A percentile compares a stretch with the other conserved stretches of the same genome.
Conservation (phyloP, 2,329 filamentous ascomycete species). For the Knufia fluminis region DNA sequence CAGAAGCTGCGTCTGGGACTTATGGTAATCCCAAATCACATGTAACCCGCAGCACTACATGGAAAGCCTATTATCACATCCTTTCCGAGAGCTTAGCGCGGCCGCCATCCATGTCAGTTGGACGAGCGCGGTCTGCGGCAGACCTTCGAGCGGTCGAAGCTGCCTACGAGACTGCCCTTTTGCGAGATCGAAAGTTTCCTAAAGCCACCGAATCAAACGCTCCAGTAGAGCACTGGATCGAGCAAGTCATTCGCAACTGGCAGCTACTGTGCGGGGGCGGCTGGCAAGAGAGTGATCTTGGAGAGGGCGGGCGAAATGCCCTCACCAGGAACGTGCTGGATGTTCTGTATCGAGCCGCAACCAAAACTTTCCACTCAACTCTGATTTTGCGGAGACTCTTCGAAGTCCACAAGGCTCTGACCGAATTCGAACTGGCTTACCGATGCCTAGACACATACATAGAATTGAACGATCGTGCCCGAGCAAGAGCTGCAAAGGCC, state of each 20-base stretch:
- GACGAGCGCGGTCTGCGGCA: conserved; percentile 55
- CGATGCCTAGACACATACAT: conserved; percentile 88
- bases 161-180: conserved; percentile 67
- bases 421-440: conserved; percentile 85
- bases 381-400: conserved; percentile 79
- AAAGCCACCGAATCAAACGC: conserved; percentile 68
- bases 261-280: conserved; percentile 64
- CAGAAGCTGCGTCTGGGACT: conserved; percentile 12
- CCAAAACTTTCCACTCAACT: conserved; percentile 92
- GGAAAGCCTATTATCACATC: conserved; percentile 75
- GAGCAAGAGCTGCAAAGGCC: conserved; percentile 69
- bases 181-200: conserved; percentile 74
- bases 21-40: conserved; percentile 19
- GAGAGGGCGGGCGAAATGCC: conserved; percentile 66
- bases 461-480: conserved; percentile 75
- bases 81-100: conserved; percentile 54
- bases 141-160: conserved; percentile 73
- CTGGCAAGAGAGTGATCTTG: conserved; percentile 74
- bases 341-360: conserved; percentile 79
- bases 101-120: conserved; percentile 8
- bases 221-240: conserved; percentile 74
- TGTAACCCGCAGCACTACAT: conserved; percentile 56
- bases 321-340: conserved; percentile 69
- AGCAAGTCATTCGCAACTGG: conserved; percentile 79
- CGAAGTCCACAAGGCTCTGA: conserved; percentile 72